Percentiles rank a stretch among this genome's conserved stretches.
phyloP scores from a whole-genome alignment of 352 stramenopile species.

The Pythium plurisporium region DNA sequence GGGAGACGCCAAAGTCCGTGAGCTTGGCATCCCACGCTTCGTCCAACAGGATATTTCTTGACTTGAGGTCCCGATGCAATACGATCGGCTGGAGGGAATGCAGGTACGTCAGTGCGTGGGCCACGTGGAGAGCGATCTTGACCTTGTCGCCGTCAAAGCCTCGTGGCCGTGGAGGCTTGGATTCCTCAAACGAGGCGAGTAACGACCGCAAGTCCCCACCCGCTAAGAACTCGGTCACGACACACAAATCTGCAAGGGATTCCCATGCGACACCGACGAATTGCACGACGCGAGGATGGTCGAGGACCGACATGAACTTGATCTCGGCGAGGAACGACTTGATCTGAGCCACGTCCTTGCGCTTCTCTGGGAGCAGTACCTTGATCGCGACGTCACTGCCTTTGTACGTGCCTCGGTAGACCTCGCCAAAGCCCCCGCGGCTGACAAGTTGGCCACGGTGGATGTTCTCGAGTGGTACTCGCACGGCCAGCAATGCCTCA shows the following conservation, averaged over 20 bases:
- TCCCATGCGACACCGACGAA: constrained; percentile 41
- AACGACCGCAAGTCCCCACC: constrained; percentile 32
- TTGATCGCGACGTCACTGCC: neutral
- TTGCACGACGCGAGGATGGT: constrained; percentile 32
- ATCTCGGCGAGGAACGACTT: constrained; percentile 23
- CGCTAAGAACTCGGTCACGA: constrained; percentile 35
- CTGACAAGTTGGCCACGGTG: neutral
- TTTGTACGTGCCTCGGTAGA: constrained; percentile 16
- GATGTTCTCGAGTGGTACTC: neutral
- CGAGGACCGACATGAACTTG: constrained; percentile 21
- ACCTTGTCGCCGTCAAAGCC: constrained; percentile 30
- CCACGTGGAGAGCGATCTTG: constrained; percentile 27
- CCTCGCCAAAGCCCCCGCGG: constrained; percentile 4
- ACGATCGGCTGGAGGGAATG: constrained; percentile 25
- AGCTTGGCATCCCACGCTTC: constrained; percentile 31
- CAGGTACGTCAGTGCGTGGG: constrained; percentile 33
- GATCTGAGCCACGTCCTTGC: no score
- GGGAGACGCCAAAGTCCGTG: constrained; percentile 38
- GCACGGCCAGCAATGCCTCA: neutral
- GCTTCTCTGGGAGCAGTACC: neutral
- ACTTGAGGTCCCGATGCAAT: constrained; percentile 44
- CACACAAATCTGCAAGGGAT: constrained; percentile 26
- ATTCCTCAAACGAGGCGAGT: no score
- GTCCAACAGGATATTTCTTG: constrained; percentile 32
- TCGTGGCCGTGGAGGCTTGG: no score